Percentiles rank a stretch among this genome's conserved stretches.
These are phyloP conservation scores for Malassezia vespertilionis DNA, from an alignment of 1,284 basidiomycete genomes.

Conservation along the genomic window DNA sequence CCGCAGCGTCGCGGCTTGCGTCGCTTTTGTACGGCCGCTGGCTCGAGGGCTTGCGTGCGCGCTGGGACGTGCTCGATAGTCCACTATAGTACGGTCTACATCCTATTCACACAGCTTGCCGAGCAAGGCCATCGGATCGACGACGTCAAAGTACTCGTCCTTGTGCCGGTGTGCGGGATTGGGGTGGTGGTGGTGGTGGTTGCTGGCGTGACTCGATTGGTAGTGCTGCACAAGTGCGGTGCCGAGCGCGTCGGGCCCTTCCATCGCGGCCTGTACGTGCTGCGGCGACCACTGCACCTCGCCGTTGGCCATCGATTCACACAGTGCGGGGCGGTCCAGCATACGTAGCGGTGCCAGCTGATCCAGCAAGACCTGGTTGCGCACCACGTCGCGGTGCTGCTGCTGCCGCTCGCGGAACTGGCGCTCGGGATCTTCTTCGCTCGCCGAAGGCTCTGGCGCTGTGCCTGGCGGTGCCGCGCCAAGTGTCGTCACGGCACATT, in stretches of 20 bases:
- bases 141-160: conserved; percentile 41
- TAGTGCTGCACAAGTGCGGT: conserved; percentile 13
- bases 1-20: conserved; percentile 59
- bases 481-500: conserved; percentile 27
- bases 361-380: conserved; percentile 35
- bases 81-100: conserved; percentile 5
- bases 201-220: conserved; percentile 5
- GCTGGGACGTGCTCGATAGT: conserved; percentile 25
- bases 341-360: conserved; percentile 31
- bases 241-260: conserved; percentile 3
- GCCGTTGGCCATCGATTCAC: conserved; percentile 21
- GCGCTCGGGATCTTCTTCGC: background rate
- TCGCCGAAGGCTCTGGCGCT: background rate
- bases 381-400: conserved; percentile 13
- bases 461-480: background rate
- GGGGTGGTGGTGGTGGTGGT: conserved; percentile 11
- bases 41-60: conserved; percentile 63
- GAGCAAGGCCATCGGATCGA: conserved; percentile 38
- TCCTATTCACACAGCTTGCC: conserved; percentile 23
- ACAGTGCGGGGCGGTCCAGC: conserved; percentile 28
- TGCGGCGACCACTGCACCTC: no score
- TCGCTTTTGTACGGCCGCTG: conserved; percentile 89
- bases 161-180: conserved; percentile 22
- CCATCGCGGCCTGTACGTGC: background rate
- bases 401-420: conserved; percentile 10